A percentile compares a stretch with the other conserved stretches of the same genome.
phyloP scores from a whole-genome alignment of 345 rosid species.

The Linum tenue region DNA sequence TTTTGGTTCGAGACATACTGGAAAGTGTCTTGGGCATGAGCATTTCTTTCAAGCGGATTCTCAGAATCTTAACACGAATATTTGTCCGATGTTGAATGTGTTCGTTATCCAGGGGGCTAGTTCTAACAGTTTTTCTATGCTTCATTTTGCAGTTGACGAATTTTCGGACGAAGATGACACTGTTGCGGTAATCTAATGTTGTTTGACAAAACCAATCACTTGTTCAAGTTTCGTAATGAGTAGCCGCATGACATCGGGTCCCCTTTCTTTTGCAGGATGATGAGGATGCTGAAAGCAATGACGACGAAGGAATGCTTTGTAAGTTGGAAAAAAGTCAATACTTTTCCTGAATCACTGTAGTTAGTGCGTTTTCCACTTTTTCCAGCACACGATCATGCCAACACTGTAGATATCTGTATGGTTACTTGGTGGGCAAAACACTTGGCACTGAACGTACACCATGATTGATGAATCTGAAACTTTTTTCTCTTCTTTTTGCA shows the following conservation, averaged over 20 bases:
- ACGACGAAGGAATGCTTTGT: constrained; percentile 95
- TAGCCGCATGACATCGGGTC: not conserved
- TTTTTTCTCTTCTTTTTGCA: constrained; percentile 15
- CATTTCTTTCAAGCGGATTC: too few relatives aligned
- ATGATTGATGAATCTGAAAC: not conserved
- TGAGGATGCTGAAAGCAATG: constrained; percentile 63
- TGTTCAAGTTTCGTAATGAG: not conserved
- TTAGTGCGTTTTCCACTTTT: not conserved
- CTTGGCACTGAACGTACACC: too few relatives aligned
- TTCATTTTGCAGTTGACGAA: constrained; percentile 45
- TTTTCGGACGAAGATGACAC: constrained; percentile 49
- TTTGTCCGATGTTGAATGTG: too few relatives aligned
- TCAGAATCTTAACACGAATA: too few relatives aligned
- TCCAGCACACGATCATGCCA: not conserved
- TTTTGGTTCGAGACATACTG: too few relatives aligned
- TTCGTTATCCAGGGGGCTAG: not conserved
- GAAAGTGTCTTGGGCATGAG: too few relatives aligned
- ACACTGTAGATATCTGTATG: too few relatives aligned
- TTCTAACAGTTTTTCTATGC: not conserved
- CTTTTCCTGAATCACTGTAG: not conserved
- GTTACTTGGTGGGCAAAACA: too few relatives aligned
- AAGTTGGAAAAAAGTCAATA: constrained; percentile 25
- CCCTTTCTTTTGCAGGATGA: constrained; percentile 39
- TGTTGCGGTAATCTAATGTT: constrained; percentile 34
- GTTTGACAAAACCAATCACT: not conserved